Base-by-base conservation (phyloP, 108 stramenopile genomes). In the Phaeodactylum tricornutum region DNA sequence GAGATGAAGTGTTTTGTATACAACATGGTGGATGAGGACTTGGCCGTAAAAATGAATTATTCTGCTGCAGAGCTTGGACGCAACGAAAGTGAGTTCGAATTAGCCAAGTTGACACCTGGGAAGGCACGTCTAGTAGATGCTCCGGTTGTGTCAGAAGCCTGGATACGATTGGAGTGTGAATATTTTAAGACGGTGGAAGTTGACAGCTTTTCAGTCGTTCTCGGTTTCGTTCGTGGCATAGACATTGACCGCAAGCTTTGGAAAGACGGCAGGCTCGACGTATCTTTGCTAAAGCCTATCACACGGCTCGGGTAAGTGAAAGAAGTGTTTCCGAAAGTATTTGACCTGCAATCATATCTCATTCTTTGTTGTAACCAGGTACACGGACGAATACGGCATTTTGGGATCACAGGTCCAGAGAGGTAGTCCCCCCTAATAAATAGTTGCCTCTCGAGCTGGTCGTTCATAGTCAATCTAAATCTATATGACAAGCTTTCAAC, bases 1-100 rank as follows among this genome's bases (percentile, higher is more conserved):
- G 36, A 55, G 12, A 43, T n/a, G 11, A 9, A 9, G 4, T 46
- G 5, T 15, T 55, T 55, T 19, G 40, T 16, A 4, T 41, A 21
- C 28, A 43, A 41, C 53, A 29, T 43, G 29, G 53, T 55, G 16
- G 30, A 40, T 12, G 11, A 29, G 5, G 44, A 46, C n/a, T 45
- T 30, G 53, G 53, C 41, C 9, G 34, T 55, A 11, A 15, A 14
- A 15, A 55, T 55, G 53, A 55, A 55, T 30, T 36, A 27, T 7
- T 27, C 23, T 6, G 50, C 50, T 14, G 50, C 50, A n/a, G 33
- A 21, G 7, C 25, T 51, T 6, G 23, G 22, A 16, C 19, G 50
- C 4, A 34, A 25, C 16, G 33, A 51, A 8, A 51, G 50, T 41
- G 50, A 51, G 37, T 51, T 51, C 25, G 50, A 14, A 9, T 8